Evolutionary conservation across 139 green algal species (phyloP), one percentile per base, ranked within the genome.

Genomic region (Nannochloris sp.): DNA sequence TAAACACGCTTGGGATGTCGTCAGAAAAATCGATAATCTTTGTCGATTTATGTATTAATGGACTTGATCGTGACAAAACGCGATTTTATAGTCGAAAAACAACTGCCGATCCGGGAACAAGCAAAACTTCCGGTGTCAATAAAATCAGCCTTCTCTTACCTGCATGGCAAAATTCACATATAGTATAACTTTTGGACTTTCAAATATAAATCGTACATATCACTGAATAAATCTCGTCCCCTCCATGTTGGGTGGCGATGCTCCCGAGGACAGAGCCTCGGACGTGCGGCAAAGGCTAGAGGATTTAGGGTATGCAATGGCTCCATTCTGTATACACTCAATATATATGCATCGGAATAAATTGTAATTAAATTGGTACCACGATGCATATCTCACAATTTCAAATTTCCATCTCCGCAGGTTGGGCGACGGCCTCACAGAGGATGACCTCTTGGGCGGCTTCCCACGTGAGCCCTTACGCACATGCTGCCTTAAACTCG

Each of bases 361-460:
- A n/a, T n/a, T n/a, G n/a, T n/a, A n/a, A n/a, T n/a, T n/a, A n/a
- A n/a, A n/a, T n/a, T n/a, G n/a, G n/a, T n/a, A n/a, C n/a, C n/a
- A n/a, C n/a, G n/a, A n/a, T n/a, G n/a, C n/a, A n/a, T n/a, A n/a
- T n/a, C n/a, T n/a, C n/a, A n/a, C n/a, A n/a, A 27, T 35, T 54
- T 19, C 36, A 0, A 9, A 58, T 24, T 48, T 12, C 29, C 2
- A 14, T 54, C 23, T n/a, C 14, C 55, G 58, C 67, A 77, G 70
- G 32, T 37, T 77, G 33, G 70, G 64, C 2, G 63, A 53, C 23
- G 70, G 70, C 13, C 47, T 77, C 54, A 71, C 6, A 3, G 70
- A 77, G 9, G 70, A 77, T 25, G 70, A 77, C 29, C 3, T 77
- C 23, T 6, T 68, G 24, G 63, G 62, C 0, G n/a, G n/a, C 2